phyloP scores from a whole-genome alignment of 768 basidiomycete genomes.

The Suillus cothurnatus region DNA sequence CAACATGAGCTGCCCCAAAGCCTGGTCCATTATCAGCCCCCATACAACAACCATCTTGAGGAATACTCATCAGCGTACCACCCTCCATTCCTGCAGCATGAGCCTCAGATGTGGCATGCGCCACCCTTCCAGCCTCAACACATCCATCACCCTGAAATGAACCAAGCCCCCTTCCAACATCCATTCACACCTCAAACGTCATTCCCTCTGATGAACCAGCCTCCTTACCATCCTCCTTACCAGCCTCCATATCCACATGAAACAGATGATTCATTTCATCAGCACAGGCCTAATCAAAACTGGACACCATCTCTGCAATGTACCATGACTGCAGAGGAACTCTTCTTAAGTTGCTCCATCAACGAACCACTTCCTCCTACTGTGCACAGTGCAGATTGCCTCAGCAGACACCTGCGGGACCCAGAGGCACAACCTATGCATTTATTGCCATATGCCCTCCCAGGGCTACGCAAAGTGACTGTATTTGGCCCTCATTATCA shows the following conservation, averaged over 20 bases:
- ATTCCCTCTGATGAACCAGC: too few relatives aligned
- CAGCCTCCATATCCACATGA: too few relatives aligned
- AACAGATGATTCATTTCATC: background rate
- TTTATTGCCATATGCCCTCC: background rate
- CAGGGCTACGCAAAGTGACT: background rate
- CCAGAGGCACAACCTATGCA: background rate
- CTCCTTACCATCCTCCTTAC: too few relatives aligned
- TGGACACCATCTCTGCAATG: background rate
- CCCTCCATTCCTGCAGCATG: background rate
- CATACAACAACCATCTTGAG: background rate
- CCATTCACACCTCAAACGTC: background rate
- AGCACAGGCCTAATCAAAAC: background rate
- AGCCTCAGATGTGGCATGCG: too few relatives aligned
- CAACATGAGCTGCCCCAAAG: background rate
- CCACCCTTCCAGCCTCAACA: background rate
- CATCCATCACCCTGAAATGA: background rate
- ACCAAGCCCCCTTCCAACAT: too few relatives aligned
- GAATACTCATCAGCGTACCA: background rate
- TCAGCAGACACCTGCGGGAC: background rate
- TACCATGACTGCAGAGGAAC: too few relatives aligned
- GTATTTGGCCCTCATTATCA: background rate
- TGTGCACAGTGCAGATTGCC: too few relatives aligned
- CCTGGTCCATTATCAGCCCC: background rate
- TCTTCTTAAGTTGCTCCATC: too few relatives aligned
- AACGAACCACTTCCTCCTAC: too few relatives aligned